A percentile compares a stretch with the other conserved stretches of the same genome.
phyloP scores from a whole-genome alignment of 2,329 filamentous ascomycete genomes.

The Cytospora chrysosperma region DNA sequence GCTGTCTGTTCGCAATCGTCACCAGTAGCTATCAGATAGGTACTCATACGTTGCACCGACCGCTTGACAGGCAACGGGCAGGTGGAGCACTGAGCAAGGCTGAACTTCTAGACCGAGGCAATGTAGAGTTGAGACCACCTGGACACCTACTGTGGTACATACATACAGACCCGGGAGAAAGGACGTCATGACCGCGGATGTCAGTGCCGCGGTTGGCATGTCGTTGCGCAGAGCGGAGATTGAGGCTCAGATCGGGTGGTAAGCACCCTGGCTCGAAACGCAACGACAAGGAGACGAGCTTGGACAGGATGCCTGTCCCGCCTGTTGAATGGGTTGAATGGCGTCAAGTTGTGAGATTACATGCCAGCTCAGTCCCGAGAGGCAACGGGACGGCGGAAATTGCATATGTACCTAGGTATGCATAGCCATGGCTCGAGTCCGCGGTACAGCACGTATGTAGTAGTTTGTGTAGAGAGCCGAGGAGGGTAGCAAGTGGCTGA shows the following conservation, averaged over 20 bases:
- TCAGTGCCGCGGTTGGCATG: background rate
- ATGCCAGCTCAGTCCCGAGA: background rate
- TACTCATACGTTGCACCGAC: background rate
- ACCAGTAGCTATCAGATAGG: background rate
- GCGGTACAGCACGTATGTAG: background rate
- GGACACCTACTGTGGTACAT: too few relatives aligned
- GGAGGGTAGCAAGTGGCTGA: background rate
- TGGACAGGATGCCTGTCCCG: background rate
- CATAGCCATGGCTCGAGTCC: background rate
- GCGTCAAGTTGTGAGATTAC: background rate
- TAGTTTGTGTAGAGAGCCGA: background rate
- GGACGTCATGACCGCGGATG: background rate
- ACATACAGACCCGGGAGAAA: background rate
- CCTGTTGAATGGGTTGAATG: too few relatives aligned
- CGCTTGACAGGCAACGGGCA: slow-evolving; percentile 4
- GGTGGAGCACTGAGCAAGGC: slow-evolving; percentile 1
- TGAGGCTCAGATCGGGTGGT: background rate
- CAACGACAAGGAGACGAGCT: background rate
- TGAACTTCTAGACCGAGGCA: background rate
- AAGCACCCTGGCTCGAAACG: background rate
- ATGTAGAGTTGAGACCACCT: too few relatives aligned
- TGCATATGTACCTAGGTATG: background rate
- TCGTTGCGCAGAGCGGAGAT: background rate
- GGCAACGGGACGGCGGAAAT: background rate
- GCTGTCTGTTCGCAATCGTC: background rate